These are phyloP conservation scores for Penicillium angulare DNA, from an alignment of 495 filamentous ascomycete species.

Conservation along the genomic window DNA sequence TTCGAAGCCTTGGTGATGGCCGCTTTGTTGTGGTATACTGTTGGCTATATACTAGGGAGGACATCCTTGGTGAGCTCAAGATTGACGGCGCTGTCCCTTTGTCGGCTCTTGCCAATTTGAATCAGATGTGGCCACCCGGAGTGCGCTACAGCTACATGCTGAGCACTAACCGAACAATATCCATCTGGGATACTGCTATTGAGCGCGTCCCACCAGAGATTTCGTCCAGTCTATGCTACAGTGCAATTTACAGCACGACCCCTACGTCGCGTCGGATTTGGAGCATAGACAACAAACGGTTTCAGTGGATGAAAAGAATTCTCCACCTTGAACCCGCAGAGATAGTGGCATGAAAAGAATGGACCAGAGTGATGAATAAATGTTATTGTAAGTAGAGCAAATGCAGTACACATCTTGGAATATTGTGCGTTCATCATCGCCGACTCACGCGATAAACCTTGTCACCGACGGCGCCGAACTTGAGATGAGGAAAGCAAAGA, in stretches of 20 bases:
- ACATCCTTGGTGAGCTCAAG: conserved; percentile 4
- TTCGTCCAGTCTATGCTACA: not conserved
- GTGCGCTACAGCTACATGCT: conserved; percentile 4
- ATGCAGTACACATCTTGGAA: not conserved
- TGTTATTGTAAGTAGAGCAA: not conserved
- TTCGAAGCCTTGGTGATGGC: conserved; percentile 6
- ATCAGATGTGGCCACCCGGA: conserved; percentile 6
- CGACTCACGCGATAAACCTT: not conserved
- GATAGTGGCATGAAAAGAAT: not conserved
- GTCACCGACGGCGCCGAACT: not conserved
- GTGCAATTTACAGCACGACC: conserved; percentile 9
- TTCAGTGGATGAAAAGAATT: conserved; percentile 9
- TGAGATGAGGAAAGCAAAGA: not conserved
- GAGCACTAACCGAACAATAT: conserved; percentile 12
- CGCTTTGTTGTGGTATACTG: conserved; percentile 8
- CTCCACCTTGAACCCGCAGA: not conserved
- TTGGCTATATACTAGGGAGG: conserved; percentile 11
- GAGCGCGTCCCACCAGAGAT: not conserved
- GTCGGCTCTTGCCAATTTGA: not conserved
- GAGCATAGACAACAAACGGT: not conserved
- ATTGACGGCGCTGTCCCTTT: not conserved
- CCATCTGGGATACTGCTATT: conserved; percentile 10
- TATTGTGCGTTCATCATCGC: not conserved
- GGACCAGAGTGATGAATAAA: not conserved
- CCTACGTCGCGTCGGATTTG: conserved; percentile 4